Percentiles rank a stretch among this genome's conserved stretches.
Evolutionary conservation across 23 red algal species (phyloP).

Genomic region (Gracilaria domingensis): DNA sequence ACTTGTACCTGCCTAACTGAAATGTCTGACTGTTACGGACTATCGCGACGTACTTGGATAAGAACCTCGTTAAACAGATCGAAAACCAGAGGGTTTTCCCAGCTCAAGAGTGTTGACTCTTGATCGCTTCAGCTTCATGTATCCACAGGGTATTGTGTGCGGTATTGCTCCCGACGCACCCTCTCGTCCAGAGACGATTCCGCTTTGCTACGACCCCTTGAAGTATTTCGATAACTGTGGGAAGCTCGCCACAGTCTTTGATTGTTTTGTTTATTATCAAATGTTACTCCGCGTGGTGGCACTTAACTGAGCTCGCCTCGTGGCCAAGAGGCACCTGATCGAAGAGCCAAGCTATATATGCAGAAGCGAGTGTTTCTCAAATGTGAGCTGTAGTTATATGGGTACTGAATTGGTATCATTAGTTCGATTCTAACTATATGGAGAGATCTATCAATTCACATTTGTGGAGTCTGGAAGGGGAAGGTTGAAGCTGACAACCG

Average conservation of each 20-base stretch:
- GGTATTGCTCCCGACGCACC: not conserved
- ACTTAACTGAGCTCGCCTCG: no score
- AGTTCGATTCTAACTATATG: not conserved
- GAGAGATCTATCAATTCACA: not conserved
- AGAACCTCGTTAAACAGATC: not conserved
- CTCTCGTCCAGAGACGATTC: no score
- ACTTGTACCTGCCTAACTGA: slow-evolving; percentile 54
- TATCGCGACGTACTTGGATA: not conserved
- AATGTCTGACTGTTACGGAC: not conserved
- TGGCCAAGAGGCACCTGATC: no score
- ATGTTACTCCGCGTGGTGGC: no score
- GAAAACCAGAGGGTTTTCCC: not conserved
- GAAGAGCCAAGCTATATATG: no score
- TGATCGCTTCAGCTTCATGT: not conserved
- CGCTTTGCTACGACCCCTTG: no score
- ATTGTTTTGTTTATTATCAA: no score
- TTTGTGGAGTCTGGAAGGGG: not conserved
- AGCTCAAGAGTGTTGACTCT: no score
- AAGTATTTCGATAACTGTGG: no score
- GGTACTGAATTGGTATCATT: not conserved
- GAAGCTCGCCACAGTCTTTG: no score
- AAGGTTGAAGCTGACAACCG: not conserved
- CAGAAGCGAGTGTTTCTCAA: no score
- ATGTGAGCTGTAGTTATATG: not conserved
- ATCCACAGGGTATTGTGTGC: no score